Base-by-base conservation (phyloP, 2,329 filamentous ascomycete genomes). In the Colletotrichum liaoningense region DNA sequence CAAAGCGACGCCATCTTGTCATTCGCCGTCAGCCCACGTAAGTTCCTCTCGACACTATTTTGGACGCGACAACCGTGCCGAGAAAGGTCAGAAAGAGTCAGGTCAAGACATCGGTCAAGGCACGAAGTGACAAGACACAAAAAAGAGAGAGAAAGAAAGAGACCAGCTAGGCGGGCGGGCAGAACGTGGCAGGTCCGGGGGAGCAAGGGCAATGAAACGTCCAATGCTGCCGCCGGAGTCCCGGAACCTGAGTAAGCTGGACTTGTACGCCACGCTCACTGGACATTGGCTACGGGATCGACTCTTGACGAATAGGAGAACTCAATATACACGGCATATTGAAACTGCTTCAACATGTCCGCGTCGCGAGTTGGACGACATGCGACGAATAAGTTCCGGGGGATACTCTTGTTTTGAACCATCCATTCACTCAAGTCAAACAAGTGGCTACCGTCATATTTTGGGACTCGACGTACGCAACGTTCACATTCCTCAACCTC, bases 311-410 rank as follows among this genome's bases (percentile, higher is more conserved):
- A 49, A 59, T 52, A n/a, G 12, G 46, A 38, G 46, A 28, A 16
- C 19, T n/a, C 8, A 26, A 26, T 11, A 38, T 11, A 14, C 33
- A 52, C 24, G 24, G 24, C 11, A 55, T 46, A 69, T 60, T 73
- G 70, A 70, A 70, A 73, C 70, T 60, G 60, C 28, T 24, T 60
- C 55, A 26, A 22, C 24, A 52, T 63, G 52, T 19, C 42, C 33
- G 60, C 55, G 52, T 69, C 58, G 66, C 69, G 64, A 38, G 28
- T 57, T 60, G 62, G 26, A 38, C 69, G 26, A 69, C 33, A 64
- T 69, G 66, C 70, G 70, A 73, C 66, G 59, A 28, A 38, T 59
- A 56, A 16, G 70, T 56, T 60, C 59, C 42, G 26, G 12, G 46
- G 46, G 42, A 7, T 19, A 11, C 42, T 22, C 3, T n/a, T 22